These are phyloP conservation scores for Scolecobasidium constrictum DNA, from an alignment of 2,329 filamentous ascomycete genomes.

Conservation along the genomic window DNA sequence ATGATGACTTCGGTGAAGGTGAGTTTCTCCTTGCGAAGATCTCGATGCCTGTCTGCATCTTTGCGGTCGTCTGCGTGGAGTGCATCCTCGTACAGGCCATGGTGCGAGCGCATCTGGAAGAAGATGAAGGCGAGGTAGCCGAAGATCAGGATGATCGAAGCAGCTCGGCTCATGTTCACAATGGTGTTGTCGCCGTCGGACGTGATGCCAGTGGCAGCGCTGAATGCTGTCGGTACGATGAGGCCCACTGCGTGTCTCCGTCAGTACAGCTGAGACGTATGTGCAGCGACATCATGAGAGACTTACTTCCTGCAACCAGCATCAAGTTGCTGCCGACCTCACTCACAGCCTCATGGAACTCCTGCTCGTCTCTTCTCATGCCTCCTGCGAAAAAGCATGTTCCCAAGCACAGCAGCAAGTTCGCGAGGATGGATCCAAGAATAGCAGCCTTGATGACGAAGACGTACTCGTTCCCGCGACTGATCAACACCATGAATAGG, in stretches of 20 bases:
- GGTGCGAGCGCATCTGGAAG: conserved; percentile 67
- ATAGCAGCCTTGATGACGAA: conserved; percentile 77
- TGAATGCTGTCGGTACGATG: conserved; percentile 43
- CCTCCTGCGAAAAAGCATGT: conserved; percentile 72
- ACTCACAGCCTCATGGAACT: conserved; percentile 63
- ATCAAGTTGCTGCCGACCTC: conserved; percentile 71
- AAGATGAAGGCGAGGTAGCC: conserved; percentile 52
- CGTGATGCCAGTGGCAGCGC: conserved; percentile 23
- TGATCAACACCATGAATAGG: conserved; percentile 66
- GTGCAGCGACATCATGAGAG: conserved; percentile 31
- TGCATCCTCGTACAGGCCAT: conserved; percentile 66
- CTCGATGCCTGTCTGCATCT: conserved; percentile 52
- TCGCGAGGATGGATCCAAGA: conserved; percentile 71
- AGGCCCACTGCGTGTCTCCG: conserved; percentile 31
- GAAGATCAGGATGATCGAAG: conserved; percentile 59
- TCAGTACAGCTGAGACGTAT: conserved; percentile 13
- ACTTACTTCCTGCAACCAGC: conserved; percentile 58
- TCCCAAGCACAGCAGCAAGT: conserved; percentile 69
- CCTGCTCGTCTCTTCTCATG: conserved; percentile 53
- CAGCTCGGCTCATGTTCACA: conserved; percentile 48
- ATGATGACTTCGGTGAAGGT: conserved; percentile 63
- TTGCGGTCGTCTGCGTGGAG: conserved; percentile 60
- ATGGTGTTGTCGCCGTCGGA: conserved; percentile 40
- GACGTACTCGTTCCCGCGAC: conserved; percentile 30
- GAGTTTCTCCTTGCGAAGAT: conserved; percentile 53